A percentile compares a stretch with the other conserved stretches of the same genome.
phyloP scores from a whole-genome alignment of 2,329 filamentous ascomycete species.

The Lasiodiplodia theobromae region DNA sequence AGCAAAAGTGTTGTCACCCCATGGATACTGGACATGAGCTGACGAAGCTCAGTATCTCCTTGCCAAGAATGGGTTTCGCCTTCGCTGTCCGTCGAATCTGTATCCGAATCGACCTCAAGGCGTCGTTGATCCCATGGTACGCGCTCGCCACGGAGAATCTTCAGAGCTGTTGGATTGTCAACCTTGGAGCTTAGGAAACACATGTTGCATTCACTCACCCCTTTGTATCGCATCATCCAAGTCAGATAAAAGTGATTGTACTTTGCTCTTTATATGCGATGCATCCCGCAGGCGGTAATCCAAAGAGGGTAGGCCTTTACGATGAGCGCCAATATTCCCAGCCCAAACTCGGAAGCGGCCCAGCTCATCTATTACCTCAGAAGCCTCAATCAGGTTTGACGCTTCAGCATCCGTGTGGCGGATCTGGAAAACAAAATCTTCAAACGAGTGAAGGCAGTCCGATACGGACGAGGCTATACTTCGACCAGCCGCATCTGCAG shows the following conservation, averaged over 20 bases:
- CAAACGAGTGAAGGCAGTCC: not conserved
- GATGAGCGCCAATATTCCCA: conserved; percentile 45
- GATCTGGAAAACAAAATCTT: not conserved
- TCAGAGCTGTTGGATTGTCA: conserved; percentile 18
- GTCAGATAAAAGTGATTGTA: conserved; percentile 15
- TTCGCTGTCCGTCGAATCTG: conserved; percentile 28
- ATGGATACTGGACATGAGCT: conserved; percentile 35
- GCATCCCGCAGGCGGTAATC: conserved; percentile 45
- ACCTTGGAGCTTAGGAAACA: not conserved
- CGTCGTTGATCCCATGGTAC: conserved; percentile 36
- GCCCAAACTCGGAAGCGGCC: conserved; percentile 45
- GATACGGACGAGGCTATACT: not conserved
- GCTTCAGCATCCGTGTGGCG: not conserved
- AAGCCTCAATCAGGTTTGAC: conserved; percentile 29
- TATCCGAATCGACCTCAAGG: conserved; percentile 32
- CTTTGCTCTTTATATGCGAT: conserved; percentile 36
- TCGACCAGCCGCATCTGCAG: not conserved
- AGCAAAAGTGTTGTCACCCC: conserved; percentile 42
- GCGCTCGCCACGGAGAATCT: conserved; percentile 33
- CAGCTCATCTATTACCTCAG: conserved; percentile 36
- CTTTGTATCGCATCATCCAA: not conserved
- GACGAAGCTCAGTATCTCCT: conserved; percentile 37
- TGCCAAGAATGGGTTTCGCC: not conserved
- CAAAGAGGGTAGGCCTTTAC: conserved; percentile 40
- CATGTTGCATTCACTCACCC: not conserved